These are phyloP conservation scores for Vanrija sp. DNA, from an alignment of 1,284 basidiomycete species.

Conservation along the genomic window DNA sequence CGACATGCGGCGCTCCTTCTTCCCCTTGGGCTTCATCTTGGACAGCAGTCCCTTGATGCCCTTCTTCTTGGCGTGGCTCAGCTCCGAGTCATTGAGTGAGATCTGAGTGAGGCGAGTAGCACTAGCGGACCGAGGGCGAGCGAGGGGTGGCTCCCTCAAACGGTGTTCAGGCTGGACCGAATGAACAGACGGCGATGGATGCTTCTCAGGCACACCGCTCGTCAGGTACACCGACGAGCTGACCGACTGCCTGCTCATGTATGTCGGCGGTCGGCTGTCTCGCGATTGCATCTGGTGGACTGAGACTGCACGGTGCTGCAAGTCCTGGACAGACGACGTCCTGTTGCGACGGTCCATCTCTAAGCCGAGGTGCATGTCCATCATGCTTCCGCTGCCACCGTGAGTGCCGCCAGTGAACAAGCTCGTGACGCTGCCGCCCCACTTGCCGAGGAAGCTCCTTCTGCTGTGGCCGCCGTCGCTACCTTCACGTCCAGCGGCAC, in stretches of 20 bases:
- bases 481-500: slow-evolving; percentile 32
- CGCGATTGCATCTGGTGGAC: slow-evolving; percentile 32
- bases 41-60: slow-evolving; percentile 79
- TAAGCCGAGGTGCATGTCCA: slow-evolving; percentile 71
- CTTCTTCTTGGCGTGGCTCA: slow-evolving; percentile 57
- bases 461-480: slow-evolving; percentile 26
- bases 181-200: too few species aligned
- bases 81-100: slow-evolving; percentile 20
- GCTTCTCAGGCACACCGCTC: not conserved
- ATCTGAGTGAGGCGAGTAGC: slow-evolving; percentile 37
- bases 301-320: too few species aligned
- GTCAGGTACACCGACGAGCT: slow-evolving; percentile 3
- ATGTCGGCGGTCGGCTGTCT: too few species aligned
- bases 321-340: slow-evolving; percentile 23
- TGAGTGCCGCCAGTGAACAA: slow-evolving; percentile 75
- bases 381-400: slow-evolving; percentile 74
- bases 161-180: too few species aligned
- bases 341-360: slow-evolving; percentile 42
- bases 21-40: slow-evolving; percentile 54
- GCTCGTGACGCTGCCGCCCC: slow-evolving; percentile 64
- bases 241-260: slow-evolving; percentile 6
- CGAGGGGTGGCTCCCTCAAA: not conserved
- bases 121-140: slow-evolving; percentile 23
- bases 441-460: slow-evolving; percentile 56
- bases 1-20: slow-evolving; percentile 56